Base-by-base conservation (phyloP, 352 stramenopile genomes). In the Phytophthora uliginosa region DNA sequence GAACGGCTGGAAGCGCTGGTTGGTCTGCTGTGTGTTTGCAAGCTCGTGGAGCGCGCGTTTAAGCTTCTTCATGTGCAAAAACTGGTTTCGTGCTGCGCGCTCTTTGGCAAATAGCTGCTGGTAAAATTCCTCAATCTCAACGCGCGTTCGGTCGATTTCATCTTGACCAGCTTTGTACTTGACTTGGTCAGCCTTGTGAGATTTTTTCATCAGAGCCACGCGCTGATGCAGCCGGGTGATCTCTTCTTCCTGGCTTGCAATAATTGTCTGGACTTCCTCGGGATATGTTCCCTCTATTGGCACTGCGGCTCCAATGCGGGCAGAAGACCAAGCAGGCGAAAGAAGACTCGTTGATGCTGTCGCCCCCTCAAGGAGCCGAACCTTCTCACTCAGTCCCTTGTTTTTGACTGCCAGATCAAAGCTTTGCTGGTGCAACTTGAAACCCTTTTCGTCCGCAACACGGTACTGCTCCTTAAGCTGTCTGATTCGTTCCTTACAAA, bases 21-120 rank as follows among this genome's bases (percentile, higher is more conserved):
- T 93, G 13, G 73, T 79, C n/a, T 92, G 83, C 6, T 89, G 74
- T 0, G 77, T 80, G 2, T 72, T 63, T 12, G 79, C 64, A 17
- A 91, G 66, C 10, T 94, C 85, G 18, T 88, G 82, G 1, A 94
- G 65, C 9, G 83, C 66, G 9, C 84, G 83, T 74, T 94, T 94
- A 55, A 95, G 83, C 40, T 86, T 82, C 69, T 95, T 95, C 58
- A 95, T 86, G 59, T 89, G 75, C 22, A 94, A 56, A 40, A 91
- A 87, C 33, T 94, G 84, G 5, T 69, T 79, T 36, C 88, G 79
- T 28, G 90, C 78, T 24, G 76, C 65, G 40, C 89, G 89, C 57
- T 95, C 86, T 38, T 92, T 91, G 2, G 81, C 72, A 18, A 84
- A 71, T 2, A 90, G 24, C 36, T 89, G 75, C 31, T 74, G 62